Base-by-base conservation (phyloP, 2,329 filamentous ascomycete genomes). In the Pezicula carpinea region DNA sequence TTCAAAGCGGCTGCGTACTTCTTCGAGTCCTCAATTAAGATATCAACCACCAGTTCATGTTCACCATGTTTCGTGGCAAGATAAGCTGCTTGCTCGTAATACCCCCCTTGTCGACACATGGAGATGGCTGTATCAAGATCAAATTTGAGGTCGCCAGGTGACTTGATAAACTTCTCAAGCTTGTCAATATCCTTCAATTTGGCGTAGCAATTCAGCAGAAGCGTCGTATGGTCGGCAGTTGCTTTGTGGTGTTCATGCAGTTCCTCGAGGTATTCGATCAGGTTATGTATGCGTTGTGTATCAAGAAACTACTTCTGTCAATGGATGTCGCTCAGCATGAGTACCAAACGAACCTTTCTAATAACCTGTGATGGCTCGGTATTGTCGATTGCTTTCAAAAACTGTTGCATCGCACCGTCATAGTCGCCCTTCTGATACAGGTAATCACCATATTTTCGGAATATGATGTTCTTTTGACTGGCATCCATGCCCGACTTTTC, bases 401-500 rank as follows among this genome's bases (percentile, higher is more conserved):
- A 99, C 65, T 97, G 93, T 59, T 95, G 86, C 95, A 99, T 99
- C n/a, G 95, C 91, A 6, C 88, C 93, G 62, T 99, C 93, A 61
- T 92, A 99, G 62, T 96, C 91, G 4, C 87, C 89, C 61, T 95
- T 96, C 55, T 95, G 89, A 60, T 99, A 97, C 3, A 97, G 69
- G 60, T 92, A 88, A 64, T 99, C 93, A 11, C 92, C 93, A 65
- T 96, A 97, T 63, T 85, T 91, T 49, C 92, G 83, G 62, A 92
- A 95, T 49, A 99, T 99, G 48, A 87, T 74, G 59, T 95, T 96
- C 59, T 95, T 89, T 65, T 96, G 89, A 39, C 84, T 73, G 3
- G 72, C 69, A 64, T 91, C 88, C 59, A 96, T 77, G 1, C 89
- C 88, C 8, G 85, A 83, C 65, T 95, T 96, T 60, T 95, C 89